Evolutionary conservation across 192 early-diverging fungal species (phyloP).

Genomic region (Gamsiella multidivaricata): DNA sequence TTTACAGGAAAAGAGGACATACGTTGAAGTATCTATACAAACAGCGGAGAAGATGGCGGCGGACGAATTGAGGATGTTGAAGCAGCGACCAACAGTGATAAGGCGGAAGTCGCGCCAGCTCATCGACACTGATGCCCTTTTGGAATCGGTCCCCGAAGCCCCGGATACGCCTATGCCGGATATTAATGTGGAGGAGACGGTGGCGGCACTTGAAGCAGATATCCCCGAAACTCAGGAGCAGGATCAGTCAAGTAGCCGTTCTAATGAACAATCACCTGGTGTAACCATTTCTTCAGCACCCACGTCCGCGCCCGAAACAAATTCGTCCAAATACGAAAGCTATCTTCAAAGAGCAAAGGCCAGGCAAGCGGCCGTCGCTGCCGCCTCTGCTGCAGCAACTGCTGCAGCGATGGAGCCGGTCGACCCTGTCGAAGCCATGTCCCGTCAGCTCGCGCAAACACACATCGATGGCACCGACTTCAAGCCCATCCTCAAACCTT

Average conservation of each 20-base stretch:
- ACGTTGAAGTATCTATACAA: constrained; percentile 3
- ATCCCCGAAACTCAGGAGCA: neutral
- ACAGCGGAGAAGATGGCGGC: neutral
- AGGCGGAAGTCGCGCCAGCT: neutral
- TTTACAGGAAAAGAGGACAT: neutral
- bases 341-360: constrained; percentile 17
- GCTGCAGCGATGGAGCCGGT: neutral
- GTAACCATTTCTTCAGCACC: neutral
- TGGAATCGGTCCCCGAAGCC: constrained; percentile 13
- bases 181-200: neutral
- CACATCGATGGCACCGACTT: constrained; percentile 8
- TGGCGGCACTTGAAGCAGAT: neutral
- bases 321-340: constrained; percentile 12
- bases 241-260: too few species aligned
- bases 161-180: constrained; percentile 15
- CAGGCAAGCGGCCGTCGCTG: constrained; percentile 23
- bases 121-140: constrained; percentile 13
- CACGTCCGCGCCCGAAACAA: neutral
- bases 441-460: constrained; percentile 32
- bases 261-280: neutral
- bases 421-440: constrained; percentile 38
- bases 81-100: neutral
- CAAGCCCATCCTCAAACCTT: constrained; percentile 5
- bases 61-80: constrained; percentile 1
- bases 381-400: constrained; percentile 5